Conservation (phyloP, 768 basidiomycete genomes). For the Leccinum boreale region DNA sequence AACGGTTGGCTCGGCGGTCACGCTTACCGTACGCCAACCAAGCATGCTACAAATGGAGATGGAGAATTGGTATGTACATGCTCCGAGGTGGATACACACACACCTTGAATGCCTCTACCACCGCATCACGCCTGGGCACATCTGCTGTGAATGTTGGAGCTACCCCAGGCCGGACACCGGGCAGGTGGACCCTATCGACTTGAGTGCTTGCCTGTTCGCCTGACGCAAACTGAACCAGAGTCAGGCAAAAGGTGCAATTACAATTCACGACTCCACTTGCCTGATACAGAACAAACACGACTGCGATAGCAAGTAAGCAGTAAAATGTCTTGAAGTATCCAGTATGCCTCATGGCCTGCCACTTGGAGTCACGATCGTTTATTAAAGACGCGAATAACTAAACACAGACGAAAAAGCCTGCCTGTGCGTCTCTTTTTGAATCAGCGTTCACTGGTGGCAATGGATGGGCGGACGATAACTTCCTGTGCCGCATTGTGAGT, state of each 20-base stretch:
- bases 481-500: conserved; percentile 26
- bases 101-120: conserved; percentile 80
- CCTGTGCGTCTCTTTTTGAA: conserved; percentile 5
- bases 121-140: conserved; percentile 57
- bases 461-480: neutral
- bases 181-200: conserved; percentile 4
- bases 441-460: neutral
- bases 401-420: neutral
- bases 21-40: conserved; percentile 77
- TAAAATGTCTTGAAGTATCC: conserved; percentile 9
- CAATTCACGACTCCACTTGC: conserved; percentile 5
- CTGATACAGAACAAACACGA: conserved; percentile 17
- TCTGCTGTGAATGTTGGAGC: conserved; percentile 48
- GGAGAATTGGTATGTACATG: neutral
- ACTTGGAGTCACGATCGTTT: neutral
- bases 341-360: conserved; percentile 1
- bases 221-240: conserved; percentile 15
- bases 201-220: conserved; percentile 3
- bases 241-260: neutral
- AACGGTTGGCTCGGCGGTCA: conserved; percentile 11
- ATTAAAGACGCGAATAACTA: neutral
- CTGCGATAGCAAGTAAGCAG: conserved; percentile 4
- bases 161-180: conserved; percentile 19
- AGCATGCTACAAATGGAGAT: conserved; percentile 56
- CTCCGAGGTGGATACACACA: conserved; percentile 27